Percentiles rank a stretch among this genome's conserved stretches.
Conservation (phyloP, 2,329 filamentous ascomycete species). For the Tolypocladium pustulatum region DNA sequence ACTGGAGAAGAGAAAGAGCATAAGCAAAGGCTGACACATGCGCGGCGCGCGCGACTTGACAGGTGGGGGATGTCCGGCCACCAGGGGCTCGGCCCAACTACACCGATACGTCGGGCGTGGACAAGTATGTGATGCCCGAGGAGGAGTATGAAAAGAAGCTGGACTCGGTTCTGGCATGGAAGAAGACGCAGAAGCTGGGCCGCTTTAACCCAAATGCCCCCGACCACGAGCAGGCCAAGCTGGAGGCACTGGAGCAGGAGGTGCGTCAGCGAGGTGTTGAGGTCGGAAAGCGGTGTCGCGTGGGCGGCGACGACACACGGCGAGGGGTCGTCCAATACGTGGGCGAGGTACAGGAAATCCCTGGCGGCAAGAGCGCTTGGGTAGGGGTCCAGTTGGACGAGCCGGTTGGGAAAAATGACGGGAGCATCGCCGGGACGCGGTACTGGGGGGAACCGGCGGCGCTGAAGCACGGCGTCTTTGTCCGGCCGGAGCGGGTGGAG, state of each 20-base stretch:
- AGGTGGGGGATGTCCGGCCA: slow-evolving; percentile 77
- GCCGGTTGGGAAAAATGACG: slow-evolving; percentile 75
- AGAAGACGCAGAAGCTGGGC: slow-evolving; percentile 88
- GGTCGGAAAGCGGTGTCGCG: slow-evolving; percentile 51
- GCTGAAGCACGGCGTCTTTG: slow-evolving; percentile 67
- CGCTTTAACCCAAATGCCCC: slow-evolving; percentile 85
- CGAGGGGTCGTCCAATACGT: slow-evolving; percentile 63
- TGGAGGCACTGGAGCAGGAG: slow-evolving; percentile 58
- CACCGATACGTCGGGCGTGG: slow-evolving; percentile 67
- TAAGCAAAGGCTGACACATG: slow-evolving; percentile 12
- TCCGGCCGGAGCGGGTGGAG: slow-evolving; percentile 68
- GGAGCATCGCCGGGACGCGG: slow-evolving; percentile 53
- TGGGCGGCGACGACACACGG: slow-evolving; percentile 56
- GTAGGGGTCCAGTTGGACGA: slow-evolving; percentile 68
- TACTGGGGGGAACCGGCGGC: slow-evolving; percentile 59
- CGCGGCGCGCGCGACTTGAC: slow-evolving; percentile 8
- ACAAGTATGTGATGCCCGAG: slow-evolving; percentile 84
- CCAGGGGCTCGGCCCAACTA: slow-evolving; percentile 66
- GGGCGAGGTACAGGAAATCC: slow-evolving; percentile 65
- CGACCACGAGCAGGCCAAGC: slow-evolving; percentile 60
- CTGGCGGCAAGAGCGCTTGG: slow-evolving; percentile 55
- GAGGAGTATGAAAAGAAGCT: slow-evolving; percentile 76
- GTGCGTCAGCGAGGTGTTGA: slow-evolving; percentile 58
- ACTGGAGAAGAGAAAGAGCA: not conserved
- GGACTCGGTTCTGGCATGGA: slow-evolving; percentile 90